Base-by-base conservation (phyloP, 1,284 basidiomycete species). In the Microbotryum scabiosae region DNA sequence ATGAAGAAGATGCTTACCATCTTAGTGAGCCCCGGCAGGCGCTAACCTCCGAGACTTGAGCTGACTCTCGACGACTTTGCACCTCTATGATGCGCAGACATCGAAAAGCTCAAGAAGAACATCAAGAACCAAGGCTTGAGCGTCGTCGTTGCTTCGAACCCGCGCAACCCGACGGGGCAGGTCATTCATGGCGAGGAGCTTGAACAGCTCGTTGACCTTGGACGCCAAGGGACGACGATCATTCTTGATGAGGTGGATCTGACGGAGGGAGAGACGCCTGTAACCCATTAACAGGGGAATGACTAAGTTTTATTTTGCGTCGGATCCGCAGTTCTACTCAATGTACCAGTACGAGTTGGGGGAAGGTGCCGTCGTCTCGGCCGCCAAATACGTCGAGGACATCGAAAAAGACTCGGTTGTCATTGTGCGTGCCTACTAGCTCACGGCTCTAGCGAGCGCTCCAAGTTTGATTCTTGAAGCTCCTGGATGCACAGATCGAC, bases 81-180 rank as follows among this genome's bases (percentile, higher is more conserved):
- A 41, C 36, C 36, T 41, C 36, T 51, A 14, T 23, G 16, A 20
- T 51, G n/a, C n/a, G 25, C 8, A 52, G 51, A 91, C 69, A 82
- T 92, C 23, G 80, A 85, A 14, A 73, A 78, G 63, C 73, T 79
- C 44, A 60, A 68, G 18, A 61, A 69, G n/a, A 68, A 69, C 41
- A 72, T 76, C 56, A 60, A 62, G 16, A 51, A 85, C 80, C 4
- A 87, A 90, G 76, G 91, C 88, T 41, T 96, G 25, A 84, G 86
- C 18, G 90, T 93, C 48, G 82, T 96, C 62, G 81, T 97, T 57
- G 86, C 89, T 1, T 90, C 87, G 21, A 97, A 96, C 75, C 90
- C 90, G 16, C 83, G 90, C 61, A 93, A 93, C 72, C 90, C 92
- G 1, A 96, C 92, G 1, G 91, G 92, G 0, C 60, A 62, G 20